Evolutionary conservation across 305 asterid genomes (phyloP).

Genomic region (Nicotiana rustica): DNA sequence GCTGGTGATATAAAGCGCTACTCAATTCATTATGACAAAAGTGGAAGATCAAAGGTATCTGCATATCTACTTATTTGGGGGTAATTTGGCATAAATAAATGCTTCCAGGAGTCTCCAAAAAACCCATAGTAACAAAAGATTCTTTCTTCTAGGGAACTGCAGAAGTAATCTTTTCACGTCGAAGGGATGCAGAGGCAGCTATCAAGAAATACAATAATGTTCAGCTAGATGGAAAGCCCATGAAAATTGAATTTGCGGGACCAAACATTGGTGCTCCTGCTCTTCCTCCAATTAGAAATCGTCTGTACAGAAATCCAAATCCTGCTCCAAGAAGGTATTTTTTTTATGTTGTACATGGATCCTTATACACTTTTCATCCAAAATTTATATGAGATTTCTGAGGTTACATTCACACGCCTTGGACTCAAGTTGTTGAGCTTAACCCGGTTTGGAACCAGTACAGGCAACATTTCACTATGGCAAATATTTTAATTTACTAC

Average conservation of each 20-base stretch:
- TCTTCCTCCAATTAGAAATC: slow-evolving; percentile 38
- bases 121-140: slow-evolving; percentile 29
- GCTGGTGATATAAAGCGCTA: slow-evolving; percentile 64
- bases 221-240: slow-evolving; percentile 96
- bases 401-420: neutral
- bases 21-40: slow-evolving; percentile 62
- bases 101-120: slow-evolving; percentile 1
- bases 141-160: slow-evolving; percentile 79
- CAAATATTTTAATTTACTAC: slow-evolving; percentile 6
- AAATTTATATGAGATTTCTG: slow-evolving; percentile 1
- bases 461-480: neutral
- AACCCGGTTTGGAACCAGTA: neutral
- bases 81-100: neutral
- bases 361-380: neutral
- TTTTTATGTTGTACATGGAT: neutral
- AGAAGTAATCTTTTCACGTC: slow-evolving; percentile 82
- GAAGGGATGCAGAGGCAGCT: slow-evolving; percentile 91
- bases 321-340: slow-evolving; percentile 51
- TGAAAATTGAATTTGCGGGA: slow-evolving; percentile 89
- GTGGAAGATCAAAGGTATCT: slow-evolving; percentile 84
- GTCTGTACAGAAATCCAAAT: slow-evolving; percentile 41
- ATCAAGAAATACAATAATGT: slow-evolving; percentile 87
- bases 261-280: slow-evolving; percentile 49
- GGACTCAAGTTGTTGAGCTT: slow-evolving; percentile 15
- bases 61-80: slow-evolving; percentile 22